Percentiles rank a stretch among this genome's conserved stretches.
Conservation (phyloP, 208 protist genomes). For the Lotmaria passim region DNA sequence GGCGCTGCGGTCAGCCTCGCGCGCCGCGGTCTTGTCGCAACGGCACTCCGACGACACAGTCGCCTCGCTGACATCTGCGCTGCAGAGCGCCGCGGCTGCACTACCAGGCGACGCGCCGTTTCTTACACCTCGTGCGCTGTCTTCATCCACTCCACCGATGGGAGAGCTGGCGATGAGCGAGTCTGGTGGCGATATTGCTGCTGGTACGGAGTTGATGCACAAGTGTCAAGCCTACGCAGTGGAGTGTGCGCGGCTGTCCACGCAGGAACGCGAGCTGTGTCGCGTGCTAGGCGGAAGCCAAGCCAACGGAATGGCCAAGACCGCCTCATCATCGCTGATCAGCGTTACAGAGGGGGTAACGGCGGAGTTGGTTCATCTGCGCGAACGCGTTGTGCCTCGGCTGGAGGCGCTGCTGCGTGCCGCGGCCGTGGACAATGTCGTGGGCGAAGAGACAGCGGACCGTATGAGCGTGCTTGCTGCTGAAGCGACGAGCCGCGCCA, state of each 20-base stretch:
- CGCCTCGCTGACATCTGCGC: neutral
- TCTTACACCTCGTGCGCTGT: neutral
- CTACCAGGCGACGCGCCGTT: constrained; percentile 14
- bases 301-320: neutral
- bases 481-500: neutral
- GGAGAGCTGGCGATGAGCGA: too few species aligned
- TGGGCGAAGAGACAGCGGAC: constrained; percentile 1
- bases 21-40: neutral
- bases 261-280: constrained; percentile 10
- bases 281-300: neutral
- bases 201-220: neutral
- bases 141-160: too few species aligned
- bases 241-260: constrained; percentile 17
- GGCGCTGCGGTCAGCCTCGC: neutral
- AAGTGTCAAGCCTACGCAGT: constrained; percentile 16
- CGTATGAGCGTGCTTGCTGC: neutral
- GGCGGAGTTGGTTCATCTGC: neutral
- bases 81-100: constrained; percentile 6
- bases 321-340: neutral
- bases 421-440: neutral
- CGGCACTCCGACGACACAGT: neutral
- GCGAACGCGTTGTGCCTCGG: neutral
- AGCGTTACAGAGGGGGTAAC: neutral
- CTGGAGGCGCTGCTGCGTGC: neutral
- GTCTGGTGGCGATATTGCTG: neutral